Evolutionary conservation across 768 basidiomycete genomes (phyloP).

Genomic region (Panaeolus cyanescens): DNA sequence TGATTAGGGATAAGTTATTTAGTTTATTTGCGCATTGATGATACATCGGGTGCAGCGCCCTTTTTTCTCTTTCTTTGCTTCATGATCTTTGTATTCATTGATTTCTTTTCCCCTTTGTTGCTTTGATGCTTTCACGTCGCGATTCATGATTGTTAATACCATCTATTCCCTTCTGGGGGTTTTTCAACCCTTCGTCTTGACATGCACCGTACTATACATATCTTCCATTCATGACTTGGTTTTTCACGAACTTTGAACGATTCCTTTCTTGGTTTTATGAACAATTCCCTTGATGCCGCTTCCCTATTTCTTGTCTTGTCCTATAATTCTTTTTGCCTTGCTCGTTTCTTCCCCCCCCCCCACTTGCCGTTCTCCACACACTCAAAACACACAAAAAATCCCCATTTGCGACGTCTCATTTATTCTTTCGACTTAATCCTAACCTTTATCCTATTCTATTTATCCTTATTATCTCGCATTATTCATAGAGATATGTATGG

Average conservation of each 20-base stretch:
- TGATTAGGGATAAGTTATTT: constrained; percentile 3
- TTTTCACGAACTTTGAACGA: constrained; percentile 1
- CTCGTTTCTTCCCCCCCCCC: neutral
- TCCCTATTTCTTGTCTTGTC: neutral
- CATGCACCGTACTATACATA: neutral
- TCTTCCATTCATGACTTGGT: neutral
- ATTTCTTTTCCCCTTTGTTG: neutral
- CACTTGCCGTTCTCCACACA: too few relatives aligned
- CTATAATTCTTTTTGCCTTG: neutral
- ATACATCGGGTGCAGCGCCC: neutral
- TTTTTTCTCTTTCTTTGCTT: neutral
- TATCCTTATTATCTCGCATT: constrained; percentile 1
- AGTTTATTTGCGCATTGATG: neutral
- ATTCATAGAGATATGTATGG: neutral
- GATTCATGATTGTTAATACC: neutral
- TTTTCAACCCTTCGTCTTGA: neutral
- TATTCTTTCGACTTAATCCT: neutral
- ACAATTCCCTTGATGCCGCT: neutral
- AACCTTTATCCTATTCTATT: neutral
- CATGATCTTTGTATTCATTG: neutral
- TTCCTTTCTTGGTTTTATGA: neutral
- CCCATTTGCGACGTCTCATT: too few relatives aligned
- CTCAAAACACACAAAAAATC: too few relatives aligned
- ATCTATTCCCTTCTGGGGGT: neutral
- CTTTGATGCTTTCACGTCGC: neutral